Base-by-base conservation (phyloP, 352 stramenopile species). In the Phytophthora syringae region DNA sequence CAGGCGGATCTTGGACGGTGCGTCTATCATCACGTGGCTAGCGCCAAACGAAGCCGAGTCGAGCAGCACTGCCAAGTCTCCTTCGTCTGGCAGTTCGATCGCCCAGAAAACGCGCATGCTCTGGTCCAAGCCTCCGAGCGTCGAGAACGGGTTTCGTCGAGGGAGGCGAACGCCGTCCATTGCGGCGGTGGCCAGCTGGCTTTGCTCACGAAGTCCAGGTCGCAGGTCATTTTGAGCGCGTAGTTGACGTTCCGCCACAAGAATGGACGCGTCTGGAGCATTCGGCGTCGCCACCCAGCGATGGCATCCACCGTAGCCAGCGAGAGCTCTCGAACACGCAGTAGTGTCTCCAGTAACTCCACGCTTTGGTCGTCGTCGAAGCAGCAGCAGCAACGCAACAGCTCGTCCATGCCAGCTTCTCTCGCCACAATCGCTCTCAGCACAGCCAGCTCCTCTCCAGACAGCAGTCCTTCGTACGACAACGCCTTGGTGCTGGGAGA, bases 121-220 rank as follows among this genome's bases (percentile, higher is more conserved):
- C 44, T 82, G 67, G 51, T 92, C 82, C 37, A 94, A 68, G 0
- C 83, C 85, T 24, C 83, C 83, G 36, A 90, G 78, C 2, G 83
- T 94, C 27, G 73, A 84, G 43, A 94, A 90, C 15, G 85, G 85
- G 37, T 94, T 92, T 13, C 82, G 78, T 40, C 82, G 77, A 56
- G 52, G 30, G 4, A 94, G 44, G 2, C 82, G 77, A 13, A 86
- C 50, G 5, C 82, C 83, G 49, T 86, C 83, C 70, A 94, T 79
- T 21, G 83, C 80, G 1, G 60, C 58, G 4, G 71, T 79, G 15
- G 76, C 74, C 1, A 85, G 39, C 20, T 84, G 79, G 44, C 83
- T 93, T 88, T 86, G 54, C 72, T 88, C n/a, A 93, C 55, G 40
- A 94, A 93, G 40, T 94, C 86, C 1, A 86, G 30, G 45, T 94